These are phyloP conservation scores for Microbotryomycetes sp. DNA, from an alignment of 1,284 basidiomycete genomes.

Conservation along the genomic window DNA sequence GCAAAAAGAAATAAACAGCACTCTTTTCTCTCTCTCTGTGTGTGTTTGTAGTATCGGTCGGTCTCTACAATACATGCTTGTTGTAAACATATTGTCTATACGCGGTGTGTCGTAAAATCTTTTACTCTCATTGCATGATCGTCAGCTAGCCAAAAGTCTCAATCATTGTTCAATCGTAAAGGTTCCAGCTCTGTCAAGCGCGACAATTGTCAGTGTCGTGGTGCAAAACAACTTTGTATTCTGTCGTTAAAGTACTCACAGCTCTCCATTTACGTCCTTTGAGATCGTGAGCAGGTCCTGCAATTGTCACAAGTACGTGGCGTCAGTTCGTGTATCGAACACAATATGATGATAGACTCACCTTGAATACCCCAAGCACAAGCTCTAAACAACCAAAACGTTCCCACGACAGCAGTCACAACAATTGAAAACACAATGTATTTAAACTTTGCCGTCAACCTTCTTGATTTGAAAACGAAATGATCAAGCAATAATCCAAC, in stretches of 20 bases:
- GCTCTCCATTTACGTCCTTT: slow-evolving; percentile 75
- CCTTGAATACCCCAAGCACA: slow-evolving; percentile 63
- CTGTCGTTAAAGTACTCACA: no score
- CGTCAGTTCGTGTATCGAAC: not conserved
- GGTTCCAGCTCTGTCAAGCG: slow-evolving; percentile 24
- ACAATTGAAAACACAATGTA: slow-evolving; percentile 61
- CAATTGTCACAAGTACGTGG: slow-evolving; percentile 6
- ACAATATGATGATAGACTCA: not conserved
- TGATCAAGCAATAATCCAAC: slow-evolving; percentile 84
- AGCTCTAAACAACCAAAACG: slow-evolving; percentile 91
- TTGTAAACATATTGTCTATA: no score
- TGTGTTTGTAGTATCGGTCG: no score
- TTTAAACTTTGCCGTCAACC: slow-evolving; percentile 60
- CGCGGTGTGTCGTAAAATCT: no score
- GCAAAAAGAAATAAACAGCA: no score
- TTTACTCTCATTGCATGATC: no score
- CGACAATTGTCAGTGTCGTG: not conserved
- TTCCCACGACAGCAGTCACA: slow-evolving; percentile 57
- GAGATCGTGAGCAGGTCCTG: slow-evolving; percentile 48
- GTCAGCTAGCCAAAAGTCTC: no score
- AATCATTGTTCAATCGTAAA: slow-evolving; percentile 23
- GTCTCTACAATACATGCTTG: no score
- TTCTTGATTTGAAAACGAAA: slow-evolving; percentile 71
- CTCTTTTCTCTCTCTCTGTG: no score
- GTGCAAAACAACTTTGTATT: no score